Conservation (phyloP, 495 filamentous ascomycete species). For the Neurospora discreta region DNA sequence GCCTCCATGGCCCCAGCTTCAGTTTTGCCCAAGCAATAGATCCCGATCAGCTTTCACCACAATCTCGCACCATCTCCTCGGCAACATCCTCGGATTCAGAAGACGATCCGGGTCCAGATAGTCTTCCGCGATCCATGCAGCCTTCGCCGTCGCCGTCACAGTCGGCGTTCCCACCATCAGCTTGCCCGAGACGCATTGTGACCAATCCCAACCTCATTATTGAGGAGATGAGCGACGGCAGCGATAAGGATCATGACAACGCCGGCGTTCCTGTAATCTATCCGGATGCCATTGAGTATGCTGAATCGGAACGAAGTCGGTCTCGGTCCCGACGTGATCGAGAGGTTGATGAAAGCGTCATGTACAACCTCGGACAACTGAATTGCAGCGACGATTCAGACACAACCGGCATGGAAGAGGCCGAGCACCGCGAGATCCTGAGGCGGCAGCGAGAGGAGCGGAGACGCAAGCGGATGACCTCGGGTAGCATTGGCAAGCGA, state of each 20-base stretch:
- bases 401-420: slow-evolving; percentile 28
- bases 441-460: slow-evolving; percentile 27
- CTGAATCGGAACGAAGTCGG: slow-evolving; percentile 33
- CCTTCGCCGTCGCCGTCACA: slow-evolving; percentile 17
- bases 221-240: slow-evolving; percentile 36
- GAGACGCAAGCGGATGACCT: slow-evolving; percentile 35
- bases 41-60: slow-evolving; percentile 40
- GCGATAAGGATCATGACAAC: slow-evolving; percentile 29
- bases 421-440: slow-evolving; percentile 24
- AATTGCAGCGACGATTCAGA: slow-evolving; percentile 33
- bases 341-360: slow-evolving; percentile 28
- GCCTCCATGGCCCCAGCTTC: slow-evolving; percentile 29
- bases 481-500: slow-evolving; percentile 42
- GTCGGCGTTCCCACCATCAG: slow-evolving; percentile 14
- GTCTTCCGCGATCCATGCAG: slow-evolving; percentile 17
- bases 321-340: slow-evolving; percentile 15
- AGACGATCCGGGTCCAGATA: slow-evolving; percentile 17
- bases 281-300: slow-evolving; percentile 33
- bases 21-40: slow-evolving; percentile 27
- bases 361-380: slow-evolving; percentile 28
- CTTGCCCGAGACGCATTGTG: slow-evolving; percentile 17
- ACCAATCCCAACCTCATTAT: slow-evolving; percentile 27
- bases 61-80: slow-evolving; percentile 32
- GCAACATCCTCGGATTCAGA: slow-evolving; percentile 17
- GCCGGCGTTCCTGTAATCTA: slow-evolving; percentile 20